Percentiles rank a stretch among this genome's conserved stretches.
These are phyloP conservation scores for Wickerhamomyces sp. DNA, from an alignment of 1,139 yeast genomes.

Conservation along the genomic window DNA sequence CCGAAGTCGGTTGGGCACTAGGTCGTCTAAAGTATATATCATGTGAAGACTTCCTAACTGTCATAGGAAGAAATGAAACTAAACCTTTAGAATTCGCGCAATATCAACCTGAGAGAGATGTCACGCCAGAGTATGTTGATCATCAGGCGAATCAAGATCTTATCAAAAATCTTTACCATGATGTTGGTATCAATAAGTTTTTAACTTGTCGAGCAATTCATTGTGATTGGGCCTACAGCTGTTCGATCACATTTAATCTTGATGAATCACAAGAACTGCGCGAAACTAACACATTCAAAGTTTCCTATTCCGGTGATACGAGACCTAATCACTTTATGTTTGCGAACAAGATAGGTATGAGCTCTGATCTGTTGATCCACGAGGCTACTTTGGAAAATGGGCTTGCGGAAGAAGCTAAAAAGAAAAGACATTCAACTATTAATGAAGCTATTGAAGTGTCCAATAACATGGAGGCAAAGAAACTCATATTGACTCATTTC, in stretches of 20 bases:
- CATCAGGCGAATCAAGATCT: slow-evolving; percentile 17
- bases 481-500: slow-evolving; percentile 81
- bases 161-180: slow-evolving; percentile 25
- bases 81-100: slow-evolving; percentile 30
- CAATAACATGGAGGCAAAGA: slow-evolving; percentile 64
- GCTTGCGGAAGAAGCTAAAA: slow-evolving; percentile 72
- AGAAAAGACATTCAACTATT: slow-evolving; percentile 86
- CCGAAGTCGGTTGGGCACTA: slow-evolving; percentile 44
- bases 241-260: slow-evolving; percentile 46
- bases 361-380: slow-evolving; percentile 79
- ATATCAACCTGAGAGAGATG: slow-evolving; percentile 13
- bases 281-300: slow-evolving; percentile 42
- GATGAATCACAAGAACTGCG: slow-evolving; percentile 6
- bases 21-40: slow-evolving; percentile 53
- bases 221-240: slow-evolving; percentile 81
- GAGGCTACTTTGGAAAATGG: slow-evolving; percentile 90
- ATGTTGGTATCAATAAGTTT: slow-evolving; percentile 32
- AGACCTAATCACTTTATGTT: slow-evolving; percentile 68
- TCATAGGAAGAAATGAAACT: slow-evolving; percentile 26
- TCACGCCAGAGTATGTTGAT: background rate
- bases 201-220: slow-evolving; percentile 75
- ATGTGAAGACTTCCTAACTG: slow-evolving; percentile 56
- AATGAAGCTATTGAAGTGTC: slow-evolving; percentile 79
- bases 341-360: slow-evolving; percentile 52
- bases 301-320: slow-evolving; percentile 94